Percentiles rank a stretch among this genome's conserved stretches.
Evolutionary conservation across 2,329 filamentous ascomycete genomes (phyloP).

Genomic region (Bipolaris bicolor): DNA sequence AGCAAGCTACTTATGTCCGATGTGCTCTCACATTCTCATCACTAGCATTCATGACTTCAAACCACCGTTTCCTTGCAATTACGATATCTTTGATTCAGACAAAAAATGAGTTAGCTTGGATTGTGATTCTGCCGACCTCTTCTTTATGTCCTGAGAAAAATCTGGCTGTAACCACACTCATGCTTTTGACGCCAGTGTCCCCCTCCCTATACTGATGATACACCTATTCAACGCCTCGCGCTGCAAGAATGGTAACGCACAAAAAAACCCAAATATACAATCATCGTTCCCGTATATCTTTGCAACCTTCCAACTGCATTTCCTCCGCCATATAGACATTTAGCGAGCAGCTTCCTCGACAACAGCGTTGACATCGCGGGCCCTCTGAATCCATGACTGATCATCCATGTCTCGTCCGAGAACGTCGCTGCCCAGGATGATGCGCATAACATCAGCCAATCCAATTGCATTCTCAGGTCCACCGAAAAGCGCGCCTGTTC

Average conservation of each 20-base stretch:
- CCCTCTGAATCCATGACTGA: conserved; percentile 40
- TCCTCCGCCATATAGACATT: conserved; percentile 4
- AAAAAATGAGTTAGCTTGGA: conserved; percentile 13
- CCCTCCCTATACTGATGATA: conserved; percentile 24
- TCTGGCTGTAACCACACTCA: conserved; percentile 20
- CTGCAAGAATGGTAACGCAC: conserved; percentile 31
- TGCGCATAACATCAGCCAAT: conserved; percentile 45
- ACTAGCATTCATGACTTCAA: background rate
- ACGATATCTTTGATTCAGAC: conserved; percentile 17
- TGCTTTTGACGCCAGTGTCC: conserved; percentile 28
- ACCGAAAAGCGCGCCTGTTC: conserved; percentile 63
- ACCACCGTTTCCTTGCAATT: conserved; percentile 1
- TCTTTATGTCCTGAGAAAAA: conserved; percentile 20
- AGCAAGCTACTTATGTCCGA: conserved; percentile 3
- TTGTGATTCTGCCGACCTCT: conserved; percentile 3
- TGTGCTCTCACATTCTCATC: background rate
- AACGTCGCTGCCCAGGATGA: conserved; percentile 54
- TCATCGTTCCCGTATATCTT: conserved; percentile 14
- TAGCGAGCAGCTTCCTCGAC: conserved; percentile 42
- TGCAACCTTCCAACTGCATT: conserved; percentile 1
- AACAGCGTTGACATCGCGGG: conserved; percentile 30
- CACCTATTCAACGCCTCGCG: conserved; percentile 39
- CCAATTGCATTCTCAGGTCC: conserved; percentile 62
- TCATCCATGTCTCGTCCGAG: conserved; percentile 46
- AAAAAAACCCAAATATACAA: conserved; percentile 20